Conservation (phyloP, 345 rosid genomes). For the Combretum micranthum region DNA sequence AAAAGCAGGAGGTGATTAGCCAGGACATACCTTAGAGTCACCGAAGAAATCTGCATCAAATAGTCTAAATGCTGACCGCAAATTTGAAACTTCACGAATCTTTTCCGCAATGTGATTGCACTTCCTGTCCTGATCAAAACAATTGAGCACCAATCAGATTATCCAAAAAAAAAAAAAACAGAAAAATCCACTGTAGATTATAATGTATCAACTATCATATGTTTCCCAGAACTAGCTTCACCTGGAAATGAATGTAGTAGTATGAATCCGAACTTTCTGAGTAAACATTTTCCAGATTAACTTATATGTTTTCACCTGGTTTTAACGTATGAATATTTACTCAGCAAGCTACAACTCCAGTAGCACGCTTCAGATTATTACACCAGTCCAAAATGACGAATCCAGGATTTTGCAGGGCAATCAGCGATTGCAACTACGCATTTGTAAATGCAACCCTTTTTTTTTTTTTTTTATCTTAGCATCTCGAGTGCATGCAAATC, state of each 20-base stretch:
- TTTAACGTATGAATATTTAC: conserved; percentile 5
- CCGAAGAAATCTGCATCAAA: conserved; percentile 60
- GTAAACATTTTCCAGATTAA: conserved; percentile 21
- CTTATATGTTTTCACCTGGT: conserved; percentile 26
- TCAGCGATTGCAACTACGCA: too few species aligned
- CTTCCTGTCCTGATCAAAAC: conserved; percentile 42
- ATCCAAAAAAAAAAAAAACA: background rate
- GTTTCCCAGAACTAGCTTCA: conserved; percentile 8
- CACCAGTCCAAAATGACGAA: background rate
- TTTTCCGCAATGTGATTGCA: conserved; percentile 20
- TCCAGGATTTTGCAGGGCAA: too few species aligned
- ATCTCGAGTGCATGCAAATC: too few species aligned
- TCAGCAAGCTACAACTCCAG: background rate
- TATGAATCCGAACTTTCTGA: conserved; percentile 25
- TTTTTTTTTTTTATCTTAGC: too few species aligned
- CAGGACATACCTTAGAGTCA: conserved; percentile 47
- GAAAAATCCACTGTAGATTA: too few species aligned
- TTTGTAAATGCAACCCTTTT: too few species aligned
- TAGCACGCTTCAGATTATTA: too few species aligned
- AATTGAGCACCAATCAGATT: background rate
- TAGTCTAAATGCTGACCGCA: conserved; percentile 34
- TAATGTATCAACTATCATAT: background rate
- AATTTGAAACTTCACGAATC: conserved; percentile 25
- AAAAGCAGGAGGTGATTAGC: background rate
- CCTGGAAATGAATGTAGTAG: conserved; percentile 14